Conservation (phyloP, 805 yeast genomes). For the Cyberlindnera bimundalis region DNA sequence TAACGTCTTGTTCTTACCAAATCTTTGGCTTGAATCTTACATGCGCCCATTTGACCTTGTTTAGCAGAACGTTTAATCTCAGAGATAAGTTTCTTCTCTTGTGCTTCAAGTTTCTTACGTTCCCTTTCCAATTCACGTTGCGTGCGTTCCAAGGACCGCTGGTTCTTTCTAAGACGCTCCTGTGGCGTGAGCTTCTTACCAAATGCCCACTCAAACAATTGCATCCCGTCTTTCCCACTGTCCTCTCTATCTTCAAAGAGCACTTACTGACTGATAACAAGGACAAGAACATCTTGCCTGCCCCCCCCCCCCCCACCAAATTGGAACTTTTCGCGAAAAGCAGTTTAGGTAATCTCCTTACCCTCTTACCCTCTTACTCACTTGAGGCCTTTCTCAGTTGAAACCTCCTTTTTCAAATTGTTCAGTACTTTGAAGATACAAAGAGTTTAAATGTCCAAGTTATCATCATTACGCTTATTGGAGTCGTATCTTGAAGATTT, state of each 20-base stretch:
- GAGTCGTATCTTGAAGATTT: constrained; percentile 29
- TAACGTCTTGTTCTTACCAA: constrained; percentile 80
- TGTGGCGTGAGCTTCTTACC: constrained; percentile 94
- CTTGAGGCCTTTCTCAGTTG: too few relatives aligned
- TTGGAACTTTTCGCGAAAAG: too few relatives aligned
- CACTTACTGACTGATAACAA: too few relatives aligned
- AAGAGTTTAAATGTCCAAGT: constrained; percentile 18
- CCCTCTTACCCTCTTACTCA: too few relatives aligned
- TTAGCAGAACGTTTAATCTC: constrained; percentile 94
- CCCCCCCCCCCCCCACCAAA: too few relatives aligned
- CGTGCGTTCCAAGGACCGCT: constrained; percentile 89
- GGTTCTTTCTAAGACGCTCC: constrained; percentile 91
- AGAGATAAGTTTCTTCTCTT: constrained; percentile 79
- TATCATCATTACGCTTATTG: constrained; percentile 23
- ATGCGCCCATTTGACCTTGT: constrained; percentile 81
- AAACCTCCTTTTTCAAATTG: too few relatives aligned
- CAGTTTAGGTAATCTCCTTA: too few relatives aligned
- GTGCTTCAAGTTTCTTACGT: constrained; percentile 77
- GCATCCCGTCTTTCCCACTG: constrained; percentile 37
- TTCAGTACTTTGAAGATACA: too few relatives aligned
- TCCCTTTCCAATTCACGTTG: constrained; percentile 93
- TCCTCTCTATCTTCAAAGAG: too few relatives aligned
- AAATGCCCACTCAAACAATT: constrained; percentile 88
- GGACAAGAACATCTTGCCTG: too few relatives aligned
- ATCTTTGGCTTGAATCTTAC: constrained; percentile 94